Base-by-base conservation (phyloP, 176 grass and related monocot species). In the Carex kokanica region DNA sequence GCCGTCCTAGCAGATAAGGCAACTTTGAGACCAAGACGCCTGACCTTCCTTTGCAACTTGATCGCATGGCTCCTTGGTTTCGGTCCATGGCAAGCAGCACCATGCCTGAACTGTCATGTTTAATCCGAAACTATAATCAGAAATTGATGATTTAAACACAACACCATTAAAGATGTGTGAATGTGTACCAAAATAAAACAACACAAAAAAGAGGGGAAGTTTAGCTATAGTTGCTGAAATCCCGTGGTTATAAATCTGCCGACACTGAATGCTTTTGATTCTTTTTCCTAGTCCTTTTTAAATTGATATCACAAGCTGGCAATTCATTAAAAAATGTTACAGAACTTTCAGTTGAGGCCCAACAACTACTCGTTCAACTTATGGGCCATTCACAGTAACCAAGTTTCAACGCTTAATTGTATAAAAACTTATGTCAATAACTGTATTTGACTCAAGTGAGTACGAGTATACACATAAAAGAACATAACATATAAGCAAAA, bases 1-100 rank as follows among this genome's bases (percentile, higher is more conserved):
- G 91, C 91, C 1, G 84, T 92, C n/a, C 93, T 75, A 86, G 87
- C 93, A 68, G 93, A 98, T 64, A 99, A 82, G 15, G 96, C 96
- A 79, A 98, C 92, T 86, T 98, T 98, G 64, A 93, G 89, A 79
- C 91, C 91, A 24, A 99, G 75, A 49, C 83, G 89, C 0, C 86
- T 60, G 56, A 99, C 91, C 87, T 95, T 99, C 93, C 95, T 95
- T 78, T 91, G 92, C 56, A 91, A 86, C 80, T 99, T 95, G 83
- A 95, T 88, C 13, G 91, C 91, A 88, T 99, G 96, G 81, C 91
- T 95, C 61, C 93, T 70, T 87, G 93, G 93, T 85, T 98, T 94
- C 72, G 96, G 91, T 29, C 89, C 96, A 95, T 99, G 96, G 86
- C 92, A 91, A 17, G 86, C 87, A 49, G 91, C 93, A 84, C 93